Evolutionary conservation across 2,329 filamentous ascomycete genomes (phyloP).

Genomic region (Aspergillus fructus): DNA sequence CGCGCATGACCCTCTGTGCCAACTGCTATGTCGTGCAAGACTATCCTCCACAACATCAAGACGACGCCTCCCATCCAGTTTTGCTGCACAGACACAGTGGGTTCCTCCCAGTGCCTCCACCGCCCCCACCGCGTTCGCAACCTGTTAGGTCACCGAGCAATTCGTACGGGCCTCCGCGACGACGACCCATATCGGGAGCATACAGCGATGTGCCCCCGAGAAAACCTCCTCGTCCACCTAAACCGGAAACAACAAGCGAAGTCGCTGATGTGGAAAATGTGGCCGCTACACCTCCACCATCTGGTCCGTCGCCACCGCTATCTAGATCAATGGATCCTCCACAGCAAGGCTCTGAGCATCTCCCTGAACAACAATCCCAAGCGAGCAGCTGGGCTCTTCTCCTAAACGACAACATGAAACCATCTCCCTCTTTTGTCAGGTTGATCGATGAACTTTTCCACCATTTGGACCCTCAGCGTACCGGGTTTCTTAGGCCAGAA

Average conservation of each 20-base stretch:
- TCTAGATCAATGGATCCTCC: neutral
- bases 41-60: constrained; percentile 3
- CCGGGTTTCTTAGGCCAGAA: constrained; percentile 4
- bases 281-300: neutral
- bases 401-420: constrained; percentile 4
- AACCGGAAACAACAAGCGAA: neutral
- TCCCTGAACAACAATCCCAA: neutral
- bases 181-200: neutral
- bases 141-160: neutral
- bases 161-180: neutral
- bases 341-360: neutral
- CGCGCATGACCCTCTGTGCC: constrained; percentile 7
- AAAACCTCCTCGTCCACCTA: constrained; percentile 2
- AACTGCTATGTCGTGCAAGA: constrained; percentile 8
- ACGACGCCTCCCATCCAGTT: constrained; percentile 4
- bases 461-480: constrained; percentile 5
- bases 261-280: neutral
- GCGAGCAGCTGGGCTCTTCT: constrained; percentile 1
- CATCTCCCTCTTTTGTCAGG: neutral
- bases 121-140: neutral
- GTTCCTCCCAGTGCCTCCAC: constrained; percentile 6
- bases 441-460: constrained; percentile 7
- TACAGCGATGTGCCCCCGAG: constrained; percentile 5
- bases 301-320: neutral
- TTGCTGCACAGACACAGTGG: constrained; percentile 3